A percentile compares a stretch with the other conserved stretches of the same genome.
These are phyloP conservation scores for Lasiodiplodia hormozganensis DNA, from an alignment of 2,329 filamentous ascomycete species.

Conservation along the genomic window DNA sequence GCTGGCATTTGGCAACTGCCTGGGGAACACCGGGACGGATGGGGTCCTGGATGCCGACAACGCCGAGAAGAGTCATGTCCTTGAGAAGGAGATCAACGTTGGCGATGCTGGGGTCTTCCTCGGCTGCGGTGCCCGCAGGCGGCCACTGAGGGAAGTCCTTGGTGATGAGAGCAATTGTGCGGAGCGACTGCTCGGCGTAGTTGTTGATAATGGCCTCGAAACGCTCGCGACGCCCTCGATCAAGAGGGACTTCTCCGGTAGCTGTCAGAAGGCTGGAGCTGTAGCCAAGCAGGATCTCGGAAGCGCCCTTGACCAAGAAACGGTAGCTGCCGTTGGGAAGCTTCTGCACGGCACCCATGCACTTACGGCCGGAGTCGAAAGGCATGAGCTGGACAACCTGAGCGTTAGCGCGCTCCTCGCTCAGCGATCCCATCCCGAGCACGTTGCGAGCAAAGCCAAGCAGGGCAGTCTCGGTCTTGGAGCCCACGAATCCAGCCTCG, in stretches of 20 bases:
- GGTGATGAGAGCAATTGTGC: constrained; percentile 52
- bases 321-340: constrained; percentile 56
- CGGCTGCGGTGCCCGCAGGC: background rate
- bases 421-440: constrained; percentile 57
- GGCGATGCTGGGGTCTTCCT: background rate
- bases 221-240: constrained; percentile 19
- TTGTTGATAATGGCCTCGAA: constrained; percentile 43
- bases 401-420: constrained; percentile 56
- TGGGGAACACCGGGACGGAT: constrained; percentile 76
- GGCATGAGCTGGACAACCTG: constrained; percentile 60
- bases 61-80: constrained; percentile 54
- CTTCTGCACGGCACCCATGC: constrained; percentile 63
- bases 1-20: constrained; percentile 75
- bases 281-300: constrained; percentile 58
- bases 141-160: constrained; percentile 51
- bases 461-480: constrained; percentile 64
- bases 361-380: constrained; percentile 63
- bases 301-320: constrained; percentile 63
- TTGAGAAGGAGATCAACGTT: constrained; percentile 1
- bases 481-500: constrained; percentile 55
- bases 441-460: constrained; percentile 59
- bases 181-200: constrained; percentile 50
- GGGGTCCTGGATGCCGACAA: constrained; percentile 84
- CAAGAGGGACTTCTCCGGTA: background rate
- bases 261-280: constrained; percentile 32